Conservation (phyloP, 495 filamentous ascomycete genomes). For the Aspergillus bridgeri region DNA sequence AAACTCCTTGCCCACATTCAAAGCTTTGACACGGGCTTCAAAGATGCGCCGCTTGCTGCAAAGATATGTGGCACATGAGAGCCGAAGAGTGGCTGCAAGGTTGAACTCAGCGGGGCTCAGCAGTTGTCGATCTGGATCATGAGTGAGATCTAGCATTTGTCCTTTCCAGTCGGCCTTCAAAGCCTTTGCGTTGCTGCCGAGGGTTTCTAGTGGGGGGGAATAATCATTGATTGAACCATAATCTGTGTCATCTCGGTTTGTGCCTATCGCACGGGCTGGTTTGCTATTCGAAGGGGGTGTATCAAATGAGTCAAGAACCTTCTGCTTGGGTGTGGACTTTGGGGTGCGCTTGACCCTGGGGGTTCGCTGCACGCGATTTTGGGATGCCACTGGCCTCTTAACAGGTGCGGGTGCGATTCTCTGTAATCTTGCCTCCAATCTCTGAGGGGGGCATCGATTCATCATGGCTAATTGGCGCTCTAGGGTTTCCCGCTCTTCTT, state of each 20-base stretch:
- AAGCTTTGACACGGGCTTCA: conserved; percentile 64
- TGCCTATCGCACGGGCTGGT: conserved; percentile 40
- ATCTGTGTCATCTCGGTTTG: conserved; percentile 81
- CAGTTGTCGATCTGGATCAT: conserved; percentile 71
- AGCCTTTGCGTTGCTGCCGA: conserved; percentile 59
- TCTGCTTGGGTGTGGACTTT: conserved; percentile 47
- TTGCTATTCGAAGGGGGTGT: conserved; percentile 37
- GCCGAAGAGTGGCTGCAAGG: conserved; percentile 74
- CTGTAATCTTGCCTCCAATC: conserved; percentile 34
- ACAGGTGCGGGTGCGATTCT: conserved; percentile 48
- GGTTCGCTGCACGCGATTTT: conserved; percentile 31
- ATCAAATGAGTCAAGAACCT: conserved; percentile 42
- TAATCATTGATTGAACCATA: conserved; percentile 75
- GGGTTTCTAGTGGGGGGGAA: conserved; percentile 67
- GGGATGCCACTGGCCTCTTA: conserved; percentile 27
- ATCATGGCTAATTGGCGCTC: conserved; percentile 48
- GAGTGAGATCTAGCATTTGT: conserved; percentile 70
- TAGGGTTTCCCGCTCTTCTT: conserved; percentile 59
- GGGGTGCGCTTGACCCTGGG: conserved; percentile 44
- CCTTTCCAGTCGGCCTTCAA: conserved; percentile 90
- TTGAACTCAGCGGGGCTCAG: conserved; percentile 77
- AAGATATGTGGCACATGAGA: conserved; percentile 87
- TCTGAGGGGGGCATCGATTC: conserved; percentile 34
- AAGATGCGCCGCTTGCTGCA: conserved; percentile 96
- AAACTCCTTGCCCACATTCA: conserved; percentile 77